Base-by-base conservation (phyloP, 441 rosid species). In the Arabidopsis hybrid region DNA sequence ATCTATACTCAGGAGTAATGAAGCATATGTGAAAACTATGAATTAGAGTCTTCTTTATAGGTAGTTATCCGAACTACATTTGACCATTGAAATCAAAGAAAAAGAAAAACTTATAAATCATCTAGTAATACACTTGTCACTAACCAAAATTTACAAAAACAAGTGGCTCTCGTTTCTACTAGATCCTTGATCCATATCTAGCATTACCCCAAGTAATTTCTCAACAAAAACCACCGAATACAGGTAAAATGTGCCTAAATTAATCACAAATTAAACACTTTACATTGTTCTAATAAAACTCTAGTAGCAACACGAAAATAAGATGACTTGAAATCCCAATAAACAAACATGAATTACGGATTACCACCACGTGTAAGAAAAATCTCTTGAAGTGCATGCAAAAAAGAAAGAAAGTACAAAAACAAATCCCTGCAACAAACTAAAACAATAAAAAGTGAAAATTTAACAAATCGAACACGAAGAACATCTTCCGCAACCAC, bases 401-500 rank as follows among this genome's bases (percentile, higher is more conserved):
- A 34, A 14, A 29, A 35, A 45, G 40, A 49, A 60, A 71, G 7
- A 43, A 47, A 69, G 8, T 42, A 50, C 21, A 18, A 42, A 57
- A 46, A 45, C 7, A 64, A 72, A 16, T 13, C 34, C 35, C 32
- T 72, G 6, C 31, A 34, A 65, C 18, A 65, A 17, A 36, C 57
- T 57, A 36, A 63, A 45, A 18, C 6, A 42, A 43, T 53, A 18
- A 40, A 39, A n/a, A n/a, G 6, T 32, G 35, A 6, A 32, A 32
- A 32, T 4, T 32, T 4, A 4, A 32, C 6, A 29, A 55, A 16
- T 63, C 40, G 58, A 73, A 73, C 65, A 57, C 51, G 52, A 65
- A 73, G 51, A 65, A 73, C 72, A 73, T 52, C 58, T 65, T 36
- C 14, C 35, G 58, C 42, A 50, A 26, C 42, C 34, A 57, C 59